Conservation (phyloP, 495 filamentous ascomycete genomes). For the Rostrohypoxylon terebratum region DNA sequence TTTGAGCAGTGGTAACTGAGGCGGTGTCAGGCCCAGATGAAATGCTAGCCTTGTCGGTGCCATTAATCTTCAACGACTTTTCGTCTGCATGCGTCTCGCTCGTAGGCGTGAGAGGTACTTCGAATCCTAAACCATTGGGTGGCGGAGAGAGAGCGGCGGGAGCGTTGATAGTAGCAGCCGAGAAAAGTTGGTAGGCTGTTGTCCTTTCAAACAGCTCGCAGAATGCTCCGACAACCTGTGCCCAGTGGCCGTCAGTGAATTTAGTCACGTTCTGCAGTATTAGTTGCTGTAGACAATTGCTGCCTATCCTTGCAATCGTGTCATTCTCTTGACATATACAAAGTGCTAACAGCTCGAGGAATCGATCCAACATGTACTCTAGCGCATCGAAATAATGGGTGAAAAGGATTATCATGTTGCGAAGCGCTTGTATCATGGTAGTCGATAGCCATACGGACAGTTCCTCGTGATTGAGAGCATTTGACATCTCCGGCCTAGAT, state of each 20-base stretch:
- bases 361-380: slow-evolving; percentile 96
- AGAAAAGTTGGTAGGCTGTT: slow-evolving; percentile 93
- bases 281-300: slow-evolving; percentile 95
- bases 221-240: slow-evolving; percentile 92
- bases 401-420: slow-evolving; percentile 98
- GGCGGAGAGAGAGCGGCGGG: slow-evolving; percentile 59
- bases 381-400: slow-evolving; percentile 97
- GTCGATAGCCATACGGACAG: slow-evolving; percentile 99
- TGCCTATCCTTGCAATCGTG: slow-evolving; percentile 96
- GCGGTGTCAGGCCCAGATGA: slow-evolving; percentile 44
- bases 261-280: slow-evolving; percentile 96
- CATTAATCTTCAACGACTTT: slow-evolving; percentile 73
- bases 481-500: slow-evolving; percentile 94
- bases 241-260: slow-evolving; percentile 88
- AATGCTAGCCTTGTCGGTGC: slow-evolving; percentile 54
- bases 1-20: slow-evolving; percentile 22
- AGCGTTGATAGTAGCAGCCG: slow-evolving; percentile 74
- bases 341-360: slow-evolving; percentile 89
- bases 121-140: slow-evolving; percentile 59
- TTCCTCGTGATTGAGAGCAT: slow-evolving; percentile 92
- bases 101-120: slow-evolving; percentile 55
- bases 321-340: slow-evolving; percentile 99
- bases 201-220: slow-evolving; percentile 95
- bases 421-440: slow-evolving; percentile 97
- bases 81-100: slow-evolving; percentile 59